A percentile compares a stretch with the other conserved stretches of the same genome.
phyloP scores from a whole-genome alignment of 225 moss, liverwort and hornwort genomes.

The Pleurozium schreberi region DNA sequence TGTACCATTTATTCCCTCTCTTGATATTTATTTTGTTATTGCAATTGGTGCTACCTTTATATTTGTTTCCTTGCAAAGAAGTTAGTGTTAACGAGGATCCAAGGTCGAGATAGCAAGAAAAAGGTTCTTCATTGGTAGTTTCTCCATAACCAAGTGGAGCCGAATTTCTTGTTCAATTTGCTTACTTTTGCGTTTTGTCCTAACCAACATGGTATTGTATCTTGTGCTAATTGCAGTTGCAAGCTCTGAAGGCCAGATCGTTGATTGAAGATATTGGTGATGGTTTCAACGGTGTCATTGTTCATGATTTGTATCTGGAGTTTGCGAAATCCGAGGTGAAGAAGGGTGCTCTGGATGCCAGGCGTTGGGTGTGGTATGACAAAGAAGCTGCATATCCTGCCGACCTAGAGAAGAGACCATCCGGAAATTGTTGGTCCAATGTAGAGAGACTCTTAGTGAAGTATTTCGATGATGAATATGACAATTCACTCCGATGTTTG shows the following conservation, averaged over 20 bases:
- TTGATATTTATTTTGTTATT: neutral
- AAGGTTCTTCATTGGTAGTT: neutral
- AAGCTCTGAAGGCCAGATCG: neutral
- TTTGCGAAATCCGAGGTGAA: neutral
- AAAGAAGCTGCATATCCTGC: neutral
- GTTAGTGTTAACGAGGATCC: neutral
- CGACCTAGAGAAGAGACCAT: neutral
- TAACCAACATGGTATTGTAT: neutral
- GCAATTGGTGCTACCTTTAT: neutral
- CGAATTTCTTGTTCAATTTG: neutral
- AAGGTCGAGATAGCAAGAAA: neutral
- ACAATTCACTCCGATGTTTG: neutral
- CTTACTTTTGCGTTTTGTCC: neutral
- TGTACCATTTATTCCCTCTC: neutral
- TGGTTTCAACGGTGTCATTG: neutral
- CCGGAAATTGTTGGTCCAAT: neutral
- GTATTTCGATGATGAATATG: neutral
- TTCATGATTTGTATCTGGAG: neutral
- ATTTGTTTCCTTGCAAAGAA: neutral
- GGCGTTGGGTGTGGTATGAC: neutral
- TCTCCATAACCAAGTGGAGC: neutral
- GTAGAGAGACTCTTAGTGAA: neutral
- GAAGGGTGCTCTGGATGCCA: neutral
- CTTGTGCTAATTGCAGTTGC: neutral
- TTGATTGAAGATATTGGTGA: neutral